These are phyloP conservation scores for Paratinospora sagittata DNA, from an alignment of 164 flowering plant genomes.

Conservation along the genomic window DNA sequence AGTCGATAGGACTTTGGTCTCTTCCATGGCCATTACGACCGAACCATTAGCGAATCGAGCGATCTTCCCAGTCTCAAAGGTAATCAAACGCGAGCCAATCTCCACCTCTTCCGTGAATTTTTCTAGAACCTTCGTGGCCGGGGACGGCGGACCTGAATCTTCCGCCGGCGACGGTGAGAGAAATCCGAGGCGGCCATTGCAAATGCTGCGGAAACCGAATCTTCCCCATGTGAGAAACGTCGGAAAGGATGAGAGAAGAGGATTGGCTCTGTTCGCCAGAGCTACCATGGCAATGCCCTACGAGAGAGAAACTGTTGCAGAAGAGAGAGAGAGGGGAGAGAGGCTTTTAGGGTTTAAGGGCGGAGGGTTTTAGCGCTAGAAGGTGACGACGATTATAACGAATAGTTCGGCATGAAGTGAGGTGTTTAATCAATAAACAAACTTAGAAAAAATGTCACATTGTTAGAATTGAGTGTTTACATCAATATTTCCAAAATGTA, in stretches of 20 bases:
- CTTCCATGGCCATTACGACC: conserved; percentile 76
- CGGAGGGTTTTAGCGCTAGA: too few species aligned
- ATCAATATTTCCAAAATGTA: too few species aligned
- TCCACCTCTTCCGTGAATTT: conserved; percentile 73
- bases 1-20: conserved; percentile 78
- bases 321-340: background rate
- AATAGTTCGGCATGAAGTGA: too few species aligned
- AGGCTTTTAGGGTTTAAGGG: conserved; percentile 12
- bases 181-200: conserved; percentile 37
- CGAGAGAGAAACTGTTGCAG: background rate
- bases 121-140: conserved; percentile 57
- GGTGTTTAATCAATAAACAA: too few species aligned
- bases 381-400: too few species aligned
- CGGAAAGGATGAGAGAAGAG: conserved; percentile 36
- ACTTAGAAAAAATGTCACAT: too few species aligned
- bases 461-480: too few species aligned
- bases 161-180: conserved; percentile 21
- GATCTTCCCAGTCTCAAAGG: conserved; percentile 76
- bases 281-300: conserved; percentile 13
- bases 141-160: conserved; percentile 16
- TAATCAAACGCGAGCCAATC: conserved; percentile 57
- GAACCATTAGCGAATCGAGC: conserved; percentile 93
- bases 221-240: conserved; percentile 42
- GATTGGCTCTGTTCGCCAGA: conserved; percentile 28
- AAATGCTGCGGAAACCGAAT: conserved; percentile 40